A percentile compares a stretch with the other conserved stretches of the same genome.
Conservation (phyloP, 192 early-diverging fungal species). For the Neocallimastix lanati region DNA sequence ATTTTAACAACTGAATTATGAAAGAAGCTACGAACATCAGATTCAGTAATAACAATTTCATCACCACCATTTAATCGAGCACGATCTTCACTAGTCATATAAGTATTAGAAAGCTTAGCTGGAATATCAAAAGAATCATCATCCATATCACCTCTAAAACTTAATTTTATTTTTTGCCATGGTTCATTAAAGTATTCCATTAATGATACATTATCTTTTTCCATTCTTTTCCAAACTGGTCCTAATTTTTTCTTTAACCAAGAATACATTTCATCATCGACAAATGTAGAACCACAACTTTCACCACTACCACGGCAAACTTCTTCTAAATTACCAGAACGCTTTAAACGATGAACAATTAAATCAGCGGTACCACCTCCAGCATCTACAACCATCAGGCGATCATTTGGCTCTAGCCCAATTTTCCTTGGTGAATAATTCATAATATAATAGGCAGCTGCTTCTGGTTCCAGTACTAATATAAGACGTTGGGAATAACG, state of each 20-base stretch:
- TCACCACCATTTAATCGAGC: background rate
- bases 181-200: background rate
- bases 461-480: background rate
- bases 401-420: background rate
- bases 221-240: background rate
- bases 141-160: background rate
- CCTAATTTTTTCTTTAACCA: background rate
- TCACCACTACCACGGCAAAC: background rate
- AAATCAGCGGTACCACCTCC: background rate
- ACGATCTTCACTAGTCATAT: background rate
- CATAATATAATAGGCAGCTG: background rate
- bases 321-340: background rate
- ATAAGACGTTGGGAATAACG: background rate
- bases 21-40: background rate
- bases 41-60: background rate
- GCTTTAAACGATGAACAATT: background rate
- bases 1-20: background rate
- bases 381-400: conserved; percentile 1
- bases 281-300: conserved; percentile 2
- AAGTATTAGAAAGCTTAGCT: background rate
- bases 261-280: background rate
- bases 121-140: background rate
- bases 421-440: background rate
- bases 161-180: background rate
- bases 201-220: background rate